Evolutionary conservation across 192 early-diverging fungal species (phyloP).

Genomic region (Coemansia sp.): DNA sequence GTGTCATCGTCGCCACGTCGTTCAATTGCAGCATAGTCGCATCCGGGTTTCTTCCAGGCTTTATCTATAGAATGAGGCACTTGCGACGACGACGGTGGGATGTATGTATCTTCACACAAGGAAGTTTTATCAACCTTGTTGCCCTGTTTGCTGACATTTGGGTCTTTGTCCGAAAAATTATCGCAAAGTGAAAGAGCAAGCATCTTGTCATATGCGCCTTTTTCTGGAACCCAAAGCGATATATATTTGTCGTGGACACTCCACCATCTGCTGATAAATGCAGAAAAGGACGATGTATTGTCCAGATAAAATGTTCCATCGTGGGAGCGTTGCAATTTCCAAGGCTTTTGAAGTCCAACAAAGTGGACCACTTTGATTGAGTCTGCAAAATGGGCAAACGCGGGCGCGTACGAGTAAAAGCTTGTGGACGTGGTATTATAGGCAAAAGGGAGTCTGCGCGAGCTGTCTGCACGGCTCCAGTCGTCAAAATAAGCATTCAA

Average conservation of each 20-base stretch:
- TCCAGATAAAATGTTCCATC: slow-evolving; percentile 33
- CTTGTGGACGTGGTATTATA: slow-evolving; percentile 64
- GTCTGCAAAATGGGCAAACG: slow-evolving; percentile 67
- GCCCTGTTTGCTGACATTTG: not conserved
- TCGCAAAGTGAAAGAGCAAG: slow-evolving; percentile 19
- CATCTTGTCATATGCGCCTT: slow-evolving; percentile 14
- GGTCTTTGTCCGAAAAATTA: not conserved
- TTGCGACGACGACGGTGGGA: not conserved
- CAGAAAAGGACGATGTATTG: slow-evolving; percentile 26
- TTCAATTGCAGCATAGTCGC: slow-evolving; percentile 8
- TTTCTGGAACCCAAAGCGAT: slow-evolving; percentile 28
- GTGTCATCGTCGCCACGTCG: slow-evolving; percentile 10
- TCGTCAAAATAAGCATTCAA: slow-evolving; percentile 80
- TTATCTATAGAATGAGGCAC: slow-evolving; percentile 29
- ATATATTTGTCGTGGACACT: slow-evolving; percentile 60
- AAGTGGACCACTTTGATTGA: slow-evolving; percentile 83
- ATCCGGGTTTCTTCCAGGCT: slow-evolving; percentile 30
- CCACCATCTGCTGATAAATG: slow-evolving; percentile 73
- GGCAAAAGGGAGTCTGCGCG: slow-evolving; percentile 77
- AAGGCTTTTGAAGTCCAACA: slow-evolving; percentile 84
- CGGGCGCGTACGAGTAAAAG: slow-evolving; percentile 69
- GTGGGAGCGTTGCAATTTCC: slow-evolving; percentile 53
- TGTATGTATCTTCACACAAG: not conserved
- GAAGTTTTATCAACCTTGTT: not conserved
- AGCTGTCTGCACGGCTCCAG: slow-evolving; percentile 68